Conservation (phyloP, 139 green algal genomes). For the Coccomyxa sp. region DNA sequence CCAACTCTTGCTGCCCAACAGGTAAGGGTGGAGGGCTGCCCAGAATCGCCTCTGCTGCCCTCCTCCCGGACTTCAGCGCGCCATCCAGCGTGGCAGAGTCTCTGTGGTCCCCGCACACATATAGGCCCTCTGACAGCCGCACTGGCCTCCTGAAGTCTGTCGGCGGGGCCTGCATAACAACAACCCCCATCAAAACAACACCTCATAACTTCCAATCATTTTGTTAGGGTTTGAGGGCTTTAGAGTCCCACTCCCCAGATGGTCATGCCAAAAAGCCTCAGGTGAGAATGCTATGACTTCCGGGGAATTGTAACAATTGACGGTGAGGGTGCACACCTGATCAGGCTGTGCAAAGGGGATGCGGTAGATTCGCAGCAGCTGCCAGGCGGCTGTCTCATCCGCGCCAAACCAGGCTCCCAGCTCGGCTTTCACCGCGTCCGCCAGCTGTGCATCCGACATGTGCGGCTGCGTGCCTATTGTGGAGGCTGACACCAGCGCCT, state of each 20-base stretch:
- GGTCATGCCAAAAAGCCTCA: background rate
- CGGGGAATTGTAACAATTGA: background rate
- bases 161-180: slow-evolving; percentile 53
- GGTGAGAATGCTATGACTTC: background rate
- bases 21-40: too few relatives aligned
- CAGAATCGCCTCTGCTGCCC: slow-evolving; percentile 65
- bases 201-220: background rate
- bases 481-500: slow-evolving; percentile 87
- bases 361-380: slow-evolving; percentile 82
- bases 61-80: slow-evolving; percentile 64
- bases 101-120: slow-evolving; percentile 86
- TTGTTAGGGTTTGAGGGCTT: background rate
- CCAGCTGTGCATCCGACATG: slow-evolving; percentile 71
- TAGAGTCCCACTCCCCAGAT: background rate
- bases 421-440: slow-evolving; percentile 56
- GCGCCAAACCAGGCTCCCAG: slow-evolving; percentile 81
- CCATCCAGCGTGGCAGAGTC: slow-evolving; percentile 87
- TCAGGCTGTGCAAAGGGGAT: slow-evolving; percentile 93
- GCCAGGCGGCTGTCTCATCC: slow-evolving; percentile 61
- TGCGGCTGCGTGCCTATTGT: slow-evolving; percentile 71
- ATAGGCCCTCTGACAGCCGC: slow-evolving; percentile 58
- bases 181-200: background rate
- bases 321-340: slow-evolving; percentile 41
- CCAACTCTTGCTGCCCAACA: too few relatives aligned
- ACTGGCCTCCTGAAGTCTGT: slow-evolving; percentile 68